Evolutionary conservation across 192 early-diverging fungal species (phyloP).

Genomic region (Borealophlyctis nickersoniae): DNA sequence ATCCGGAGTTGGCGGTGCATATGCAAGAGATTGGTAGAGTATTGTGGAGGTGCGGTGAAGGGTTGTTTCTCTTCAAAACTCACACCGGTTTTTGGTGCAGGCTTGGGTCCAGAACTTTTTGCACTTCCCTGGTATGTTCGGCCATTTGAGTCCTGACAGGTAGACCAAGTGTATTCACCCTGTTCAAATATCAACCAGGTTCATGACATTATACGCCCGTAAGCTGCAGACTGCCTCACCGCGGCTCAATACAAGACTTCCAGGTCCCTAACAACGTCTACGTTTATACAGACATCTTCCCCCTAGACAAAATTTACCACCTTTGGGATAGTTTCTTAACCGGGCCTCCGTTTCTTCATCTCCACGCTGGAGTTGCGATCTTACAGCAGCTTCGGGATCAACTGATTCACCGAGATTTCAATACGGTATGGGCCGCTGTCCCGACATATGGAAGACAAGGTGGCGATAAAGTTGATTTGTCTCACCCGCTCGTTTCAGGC

Average conservation of each 20-base stretch:
- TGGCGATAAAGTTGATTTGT: neutral
- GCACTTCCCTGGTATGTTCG: slow-evolving; percentile 63
- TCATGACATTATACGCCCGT: slow-evolving; percentile 79
- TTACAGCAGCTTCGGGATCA: slow-evolving; percentile 63
- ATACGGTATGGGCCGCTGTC: slow-evolving; percentile 48
- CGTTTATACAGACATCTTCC: slow-evolving; percentile 66
- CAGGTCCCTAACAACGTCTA: neutral
- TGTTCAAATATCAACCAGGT: slow-evolving; percentile 43
- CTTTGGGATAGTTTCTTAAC: slow-evolving; percentile 75
- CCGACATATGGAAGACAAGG: slow-evolving; percentile 39
- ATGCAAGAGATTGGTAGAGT: slow-evolving; percentile 56
- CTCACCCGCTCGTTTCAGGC: slow-evolving; percentile 16
- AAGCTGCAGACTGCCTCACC: too few relatives aligned
- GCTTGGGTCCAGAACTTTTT: slow-evolving; percentile 68
- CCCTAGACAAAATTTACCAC: slow-evolving; percentile 75
- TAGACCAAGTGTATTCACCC: too few relatives aligned
- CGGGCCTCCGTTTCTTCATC: slow-evolving; percentile 58
- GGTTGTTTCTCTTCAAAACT: too few relatives aligned
- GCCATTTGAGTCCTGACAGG: too few relatives aligned
- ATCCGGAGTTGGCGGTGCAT: slow-evolving; percentile 69
- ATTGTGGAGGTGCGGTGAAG: too few relatives aligned
- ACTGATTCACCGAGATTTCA: slow-evolving; percentile 67
- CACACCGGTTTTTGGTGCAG: too few relatives aligned
- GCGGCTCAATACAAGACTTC: too few relatives aligned
- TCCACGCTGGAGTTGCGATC: slow-evolving; percentile 70